Conservation (phyloP, 345 rosid species). For the Luvunga scandens region DNA sequence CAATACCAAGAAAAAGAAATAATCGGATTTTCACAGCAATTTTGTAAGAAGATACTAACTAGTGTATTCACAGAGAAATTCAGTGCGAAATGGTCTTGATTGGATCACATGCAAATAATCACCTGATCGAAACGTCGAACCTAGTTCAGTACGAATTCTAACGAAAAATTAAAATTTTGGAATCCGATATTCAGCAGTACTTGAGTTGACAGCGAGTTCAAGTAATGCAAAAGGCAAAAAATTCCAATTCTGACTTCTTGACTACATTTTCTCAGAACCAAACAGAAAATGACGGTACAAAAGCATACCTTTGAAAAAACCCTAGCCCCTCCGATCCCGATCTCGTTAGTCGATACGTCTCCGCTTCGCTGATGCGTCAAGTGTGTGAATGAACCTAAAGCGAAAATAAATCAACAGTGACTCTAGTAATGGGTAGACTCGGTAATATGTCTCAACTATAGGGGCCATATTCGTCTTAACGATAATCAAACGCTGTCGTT, state of each 20-base stretch:
- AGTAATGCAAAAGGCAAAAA: not conserved
- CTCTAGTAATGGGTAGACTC: not conserved
- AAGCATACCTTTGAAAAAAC: conserved; percentile 6
- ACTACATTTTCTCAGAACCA: not conserved
- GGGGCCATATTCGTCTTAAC: not conserved
- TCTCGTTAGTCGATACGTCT: not conserved
- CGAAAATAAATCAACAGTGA: not conserved
- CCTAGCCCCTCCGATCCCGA: conserved; percentile 8
- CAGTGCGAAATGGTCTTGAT: not conserved
- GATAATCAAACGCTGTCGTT: not conserved
- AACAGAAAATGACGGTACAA: not conserved
- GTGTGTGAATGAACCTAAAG: not conserved
- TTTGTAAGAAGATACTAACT: not conserved
- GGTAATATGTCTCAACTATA: not conserved
- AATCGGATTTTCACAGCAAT: not conserved
- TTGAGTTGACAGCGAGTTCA: not conserved
- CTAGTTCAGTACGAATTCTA: not conserved
- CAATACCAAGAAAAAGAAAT: not conserved
- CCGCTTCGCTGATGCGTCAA: not conserved
- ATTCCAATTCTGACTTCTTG: not conserved
- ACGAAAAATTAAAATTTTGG: not conserved
- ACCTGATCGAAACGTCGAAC: not conserved
- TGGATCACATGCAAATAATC: not conserved
- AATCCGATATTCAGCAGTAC: not conserved
- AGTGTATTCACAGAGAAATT: not conserved